phyloP scores from a whole-genome alignment of 2,329 filamentous ascomycete species.

The Rhexocercosporidium sp. region DNA sequence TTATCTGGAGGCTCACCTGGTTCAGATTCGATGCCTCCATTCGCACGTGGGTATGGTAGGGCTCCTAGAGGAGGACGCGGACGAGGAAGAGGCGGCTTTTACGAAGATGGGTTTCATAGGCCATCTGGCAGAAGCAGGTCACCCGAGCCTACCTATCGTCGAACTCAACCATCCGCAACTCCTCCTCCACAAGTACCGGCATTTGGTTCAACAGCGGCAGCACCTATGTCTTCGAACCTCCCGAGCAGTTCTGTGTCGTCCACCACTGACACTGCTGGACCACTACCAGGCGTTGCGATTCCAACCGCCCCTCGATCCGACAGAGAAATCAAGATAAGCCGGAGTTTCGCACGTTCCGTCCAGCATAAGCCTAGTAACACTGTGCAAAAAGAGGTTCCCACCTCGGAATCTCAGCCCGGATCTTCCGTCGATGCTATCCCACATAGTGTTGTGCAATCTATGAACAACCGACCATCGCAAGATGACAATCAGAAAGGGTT shows the following conservation, averaged over 20 bases:
- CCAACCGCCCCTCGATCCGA: slow-evolving; percentile 37
- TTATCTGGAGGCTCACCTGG: slow-evolving; percentile 73
- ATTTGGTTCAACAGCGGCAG: slow-evolving; percentile 50
- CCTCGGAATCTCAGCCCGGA: background rate
- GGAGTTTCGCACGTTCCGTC: background rate
- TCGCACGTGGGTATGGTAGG: slow-evolving; percentile 52
- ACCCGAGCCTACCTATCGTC: slow-evolving; percentile 40
- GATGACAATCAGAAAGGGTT: background rate
- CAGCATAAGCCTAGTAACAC: background rate
- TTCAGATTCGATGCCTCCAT: slow-evolving; percentile 61
- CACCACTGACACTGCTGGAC: slow-evolving; percentile 20
- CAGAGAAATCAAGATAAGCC: background rate
- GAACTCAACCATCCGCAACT: slow-evolving; percentile 53
- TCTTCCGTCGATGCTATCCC: background rate
- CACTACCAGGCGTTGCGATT: slow-evolving; percentile 35
- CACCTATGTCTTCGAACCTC: background rate
- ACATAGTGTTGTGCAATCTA: background rate
- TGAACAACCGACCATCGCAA: background rate
- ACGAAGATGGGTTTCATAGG: slow-evolving; percentile 56
- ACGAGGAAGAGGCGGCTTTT: slow-evolving; percentile 55
- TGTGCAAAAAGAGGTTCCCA: background rate
- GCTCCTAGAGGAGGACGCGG: slow-evolving; percentile 54
- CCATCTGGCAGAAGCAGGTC: slow-evolving; percentile 40
- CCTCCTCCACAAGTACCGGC: slow-evolving; percentile 59
- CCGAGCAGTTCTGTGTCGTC: background rate